Conservation (phyloP, 768 basidiomycete species). For the Terana coerulea region DNA sequence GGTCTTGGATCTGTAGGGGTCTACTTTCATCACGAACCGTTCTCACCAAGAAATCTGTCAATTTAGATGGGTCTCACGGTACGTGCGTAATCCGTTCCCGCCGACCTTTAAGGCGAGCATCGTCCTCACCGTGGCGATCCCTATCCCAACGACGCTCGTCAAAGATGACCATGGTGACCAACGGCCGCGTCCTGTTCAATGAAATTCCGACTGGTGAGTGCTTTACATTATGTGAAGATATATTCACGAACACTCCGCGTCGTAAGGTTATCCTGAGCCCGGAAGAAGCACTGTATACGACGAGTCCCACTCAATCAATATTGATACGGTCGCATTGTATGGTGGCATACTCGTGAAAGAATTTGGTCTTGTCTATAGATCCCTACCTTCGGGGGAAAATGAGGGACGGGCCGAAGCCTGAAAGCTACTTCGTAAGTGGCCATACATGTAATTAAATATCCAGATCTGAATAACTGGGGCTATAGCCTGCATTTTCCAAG, state of each 20-base stretch:
- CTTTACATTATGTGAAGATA: not conserved
- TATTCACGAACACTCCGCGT: not conserved
- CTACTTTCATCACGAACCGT: too few species aligned
- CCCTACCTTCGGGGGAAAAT: slow-evolving; percentile 19
- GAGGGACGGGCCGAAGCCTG: slow-evolving; percentile 4
- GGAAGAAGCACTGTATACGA: slow-evolving; percentile 25
- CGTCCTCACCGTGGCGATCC: not conserved
- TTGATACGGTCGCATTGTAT: slow-evolving; percentile 22
- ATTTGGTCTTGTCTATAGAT: slow-evolving; percentile 20
- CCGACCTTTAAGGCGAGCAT: too few species aligned
- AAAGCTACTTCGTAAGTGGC: slow-evolving; percentile 6
- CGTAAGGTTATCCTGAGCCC: slow-evolving; percentile 26
- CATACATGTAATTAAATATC: slow-evolving; percentile 18
- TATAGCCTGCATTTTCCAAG: slow-evolving; percentile 19
- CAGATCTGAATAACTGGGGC: not conserved
- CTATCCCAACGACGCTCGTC: not conserved
- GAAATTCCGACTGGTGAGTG: slow-evolving; percentile 25
- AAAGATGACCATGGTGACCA: slow-evolving; percentile 25
- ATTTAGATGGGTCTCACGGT: too few species aligned
- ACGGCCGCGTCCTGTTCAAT: slow-evolving; percentile 27
- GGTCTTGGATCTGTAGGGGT: too few species aligned
- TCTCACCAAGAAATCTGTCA: too few species aligned
- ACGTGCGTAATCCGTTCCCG: too few species aligned
- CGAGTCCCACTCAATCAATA: slow-evolving; percentile 23
- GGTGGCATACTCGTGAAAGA: slow-evolving; percentile 28